Conservation (phyloP, 768 basidiomycete genomes). For the Lactifluus subvellereus region DNA sequence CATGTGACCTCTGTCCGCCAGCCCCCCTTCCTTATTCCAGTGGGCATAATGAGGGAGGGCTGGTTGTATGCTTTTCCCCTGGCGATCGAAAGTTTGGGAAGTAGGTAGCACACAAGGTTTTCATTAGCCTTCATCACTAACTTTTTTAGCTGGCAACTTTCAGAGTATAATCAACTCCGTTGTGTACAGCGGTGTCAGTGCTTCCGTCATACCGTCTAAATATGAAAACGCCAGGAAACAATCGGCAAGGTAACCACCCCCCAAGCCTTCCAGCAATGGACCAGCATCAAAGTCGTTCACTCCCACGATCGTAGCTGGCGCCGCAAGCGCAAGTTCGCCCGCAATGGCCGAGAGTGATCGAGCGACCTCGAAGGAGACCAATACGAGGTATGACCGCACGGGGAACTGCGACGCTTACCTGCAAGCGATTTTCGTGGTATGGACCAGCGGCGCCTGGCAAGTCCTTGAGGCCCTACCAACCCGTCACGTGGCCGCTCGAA, state of each 20-base stretch:
- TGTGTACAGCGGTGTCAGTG: not conserved
- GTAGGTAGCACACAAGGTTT: no score
- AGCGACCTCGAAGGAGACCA: constrained; percentile 36
- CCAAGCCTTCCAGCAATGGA: constrained; percentile 13
- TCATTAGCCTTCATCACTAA: no score
- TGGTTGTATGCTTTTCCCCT: not conserved
- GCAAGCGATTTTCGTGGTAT: constrained; percentile 44
- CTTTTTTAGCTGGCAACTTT: no score
- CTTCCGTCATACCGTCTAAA: not conserved
- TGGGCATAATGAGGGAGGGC: not conserved
- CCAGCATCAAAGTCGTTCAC: constrained; percentile 19
- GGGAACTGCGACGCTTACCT: constrained; percentile 32
- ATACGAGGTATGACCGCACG: not conserved
- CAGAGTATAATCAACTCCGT: not conserved
- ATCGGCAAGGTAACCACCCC: constrained; percentile 26
- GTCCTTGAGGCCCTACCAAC: constrained; percentile 6
- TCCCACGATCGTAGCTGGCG: constrained; percentile 20
- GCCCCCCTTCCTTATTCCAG: no score
- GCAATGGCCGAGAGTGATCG: constrained; percentile 24
- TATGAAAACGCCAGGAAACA: constrained; percentile 26
- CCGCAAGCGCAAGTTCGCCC: constrained; percentile 13
- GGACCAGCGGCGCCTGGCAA: constrained; percentile 38
- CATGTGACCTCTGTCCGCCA: no score
- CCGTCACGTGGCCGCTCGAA: constrained; percentile 39
- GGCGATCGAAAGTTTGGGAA: not conserved